Evolutionary conservation across 805 yeast species (phyloP).

Genomic region (Scheffersomyces amazonensis): DNA sequence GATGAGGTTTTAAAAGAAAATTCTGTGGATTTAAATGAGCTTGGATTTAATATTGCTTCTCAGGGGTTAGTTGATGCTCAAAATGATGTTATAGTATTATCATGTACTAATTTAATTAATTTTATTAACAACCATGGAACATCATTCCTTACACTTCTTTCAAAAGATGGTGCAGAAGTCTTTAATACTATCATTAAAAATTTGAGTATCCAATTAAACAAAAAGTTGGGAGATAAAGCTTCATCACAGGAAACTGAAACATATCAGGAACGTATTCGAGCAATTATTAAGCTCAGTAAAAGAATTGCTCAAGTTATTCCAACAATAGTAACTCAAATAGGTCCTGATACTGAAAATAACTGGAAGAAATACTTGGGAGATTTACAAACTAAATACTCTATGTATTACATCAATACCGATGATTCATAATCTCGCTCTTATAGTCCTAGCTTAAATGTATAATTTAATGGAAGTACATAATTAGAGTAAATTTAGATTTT

Average conservation of each 20-base stretch:
- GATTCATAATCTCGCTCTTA: not conserved
- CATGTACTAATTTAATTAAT: conserved; percentile 41
- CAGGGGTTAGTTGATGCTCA: conserved; percentile 60
- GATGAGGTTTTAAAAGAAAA: conserved; percentile 16
- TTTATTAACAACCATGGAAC: conserved; percentile 30
- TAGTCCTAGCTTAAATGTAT: too few relatives aligned
- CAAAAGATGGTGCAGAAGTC: conserved; percentile 7
- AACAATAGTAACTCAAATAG: too few relatives aligned
- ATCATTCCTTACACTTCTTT: conserved; percentile 11
- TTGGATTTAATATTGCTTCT: conserved; percentile 42
- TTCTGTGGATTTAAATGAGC: conserved; percentile 24
- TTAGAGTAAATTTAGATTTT: too few relatives aligned
- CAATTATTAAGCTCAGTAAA: conserved; percentile 28
- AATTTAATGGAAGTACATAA: too few relatives aligned
- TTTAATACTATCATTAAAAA: conserved; percentile 35
- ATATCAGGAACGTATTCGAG: conserved; percentile 43
- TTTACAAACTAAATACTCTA: conserved; percentile 3
- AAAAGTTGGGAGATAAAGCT: conserved; percentile 56
- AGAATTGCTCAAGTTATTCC: conserved; percentile 12
- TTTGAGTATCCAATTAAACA: conserved; percentile 32
- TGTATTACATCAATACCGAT: conserved; percentile 7
- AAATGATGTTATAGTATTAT: conserved; percentile 53
- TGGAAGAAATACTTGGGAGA: conserved; percentile 5
- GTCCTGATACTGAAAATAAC: not conserved
- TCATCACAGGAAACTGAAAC: conserved; percentile 67